Evolutionary conservation across 805 yeast species (phyloP), one percentile per base, ranked within the genome.

Genomic region (Wickerhamiella nectarea): DNA sequence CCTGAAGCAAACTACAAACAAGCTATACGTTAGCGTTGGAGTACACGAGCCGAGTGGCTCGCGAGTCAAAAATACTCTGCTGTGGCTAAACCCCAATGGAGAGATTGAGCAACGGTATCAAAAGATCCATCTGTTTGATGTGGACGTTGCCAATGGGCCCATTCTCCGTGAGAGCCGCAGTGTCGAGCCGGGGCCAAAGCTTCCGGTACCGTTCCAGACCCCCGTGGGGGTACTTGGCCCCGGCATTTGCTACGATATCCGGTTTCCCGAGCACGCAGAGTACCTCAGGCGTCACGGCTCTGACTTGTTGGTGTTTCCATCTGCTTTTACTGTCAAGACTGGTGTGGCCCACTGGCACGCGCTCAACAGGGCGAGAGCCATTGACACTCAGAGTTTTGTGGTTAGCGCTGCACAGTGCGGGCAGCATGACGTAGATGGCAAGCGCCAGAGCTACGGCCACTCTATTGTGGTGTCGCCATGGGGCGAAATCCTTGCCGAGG

Each of bases 361-460:
- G 1, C 65, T 89, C 41, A 95, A 84, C 1, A 68, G 75, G 21
- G 80, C 94, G 0, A 66, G 96, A 38, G 97, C 97, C 3, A 71
- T 89, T 10, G 95, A 87, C 56, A 72, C 89, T 1, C 97, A 91
- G 61, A 68, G 80, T 47, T 91, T 72, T 58, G 94, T 87, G 5
- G 66, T 89, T 3, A 74, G 86, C 80, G 87, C 96, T 2, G 94
- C 91, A 0, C 95, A 85, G 56, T 74, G 76, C 45, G 96, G 96
- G 2, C 61, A 63, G 34, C 95, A 86, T 57, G 75, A 77, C 46
- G 68, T 74, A 0, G 61, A 52, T 40, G 64, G 64, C 15, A 93
- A 93, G 4, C 66, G 97, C 45, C 70, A 74, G 45, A 81, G 94
- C 48, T 89, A 77, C 63, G 98, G 98, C 0, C 89, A 85, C 54